Evolutionary conservation across 257 asterid genomes (phyloP).

Genomic region (Thymus mandschuricus): DNA sequence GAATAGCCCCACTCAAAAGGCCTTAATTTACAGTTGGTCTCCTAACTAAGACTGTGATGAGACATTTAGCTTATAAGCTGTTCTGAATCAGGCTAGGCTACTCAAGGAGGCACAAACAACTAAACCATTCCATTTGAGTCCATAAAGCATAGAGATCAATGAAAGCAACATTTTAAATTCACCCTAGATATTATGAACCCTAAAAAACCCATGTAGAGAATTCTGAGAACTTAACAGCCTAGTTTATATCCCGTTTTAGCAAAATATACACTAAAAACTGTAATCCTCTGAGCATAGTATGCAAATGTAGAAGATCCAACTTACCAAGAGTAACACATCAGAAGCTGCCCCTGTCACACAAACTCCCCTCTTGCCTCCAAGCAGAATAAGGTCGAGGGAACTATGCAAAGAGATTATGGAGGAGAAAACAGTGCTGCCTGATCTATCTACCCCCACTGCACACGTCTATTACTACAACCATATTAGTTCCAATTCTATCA

Average conservation of each 20-base stretch:
- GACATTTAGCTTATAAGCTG: too few species aligned
- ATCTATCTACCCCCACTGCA: conserved; percentile 5
- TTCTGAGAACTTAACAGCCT: too few species aligned
- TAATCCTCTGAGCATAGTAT: too few species aligned
- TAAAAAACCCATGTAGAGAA: too few species aligned
- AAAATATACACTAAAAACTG: too few species aligned
- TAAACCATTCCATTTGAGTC: too few species aligned
- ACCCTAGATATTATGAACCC: background rate
- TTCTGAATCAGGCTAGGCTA: background rate
- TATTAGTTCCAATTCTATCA: background rate
- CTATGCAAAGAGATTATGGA: too few species aligned
- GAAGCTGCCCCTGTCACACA: conserved; percentile 2
- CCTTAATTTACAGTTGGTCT: conserved; percentile 4
- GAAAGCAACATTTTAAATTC: too few species aligned
- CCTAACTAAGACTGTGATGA: conserved; percentile 10
- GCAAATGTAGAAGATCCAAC: conserved; percentile 13
- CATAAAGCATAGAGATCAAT: background rate
- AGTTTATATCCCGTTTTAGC: too few species aligned
- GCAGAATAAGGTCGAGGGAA: too few species aligned
- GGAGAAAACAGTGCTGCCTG: background rate
- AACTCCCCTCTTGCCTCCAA: too few species aligned
- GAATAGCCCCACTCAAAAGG: background rate
- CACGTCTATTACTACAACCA: background rate
- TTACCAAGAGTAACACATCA: conserved; percentile 40
- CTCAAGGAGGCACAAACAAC: conserved; percentile 4